Conservation (phyloP, 306 rosid species). For the Sindora glabra region DNA sequence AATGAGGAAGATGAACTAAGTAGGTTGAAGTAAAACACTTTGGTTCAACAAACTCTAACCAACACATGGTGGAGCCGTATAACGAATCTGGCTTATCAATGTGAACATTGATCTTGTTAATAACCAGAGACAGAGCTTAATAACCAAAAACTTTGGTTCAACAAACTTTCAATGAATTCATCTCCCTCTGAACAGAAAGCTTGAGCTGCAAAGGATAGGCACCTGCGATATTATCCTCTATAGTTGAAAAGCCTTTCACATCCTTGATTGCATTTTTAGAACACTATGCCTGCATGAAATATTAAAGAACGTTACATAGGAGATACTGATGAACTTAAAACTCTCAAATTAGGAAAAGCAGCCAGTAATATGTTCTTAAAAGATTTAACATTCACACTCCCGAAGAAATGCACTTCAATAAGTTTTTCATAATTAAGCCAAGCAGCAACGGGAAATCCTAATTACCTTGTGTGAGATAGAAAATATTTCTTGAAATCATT, state of each 20-base stretch:
- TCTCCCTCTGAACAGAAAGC: slow-evolving; percentile 68
- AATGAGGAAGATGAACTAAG: no score
- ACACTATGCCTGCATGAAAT: slow-evolving; percentile 68
- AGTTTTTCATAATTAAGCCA: not conserved
- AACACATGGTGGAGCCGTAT: no score
- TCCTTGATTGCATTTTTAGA: slow-evolving; percentile 56
- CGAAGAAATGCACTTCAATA: not conserved
- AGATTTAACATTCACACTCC: not conserved
- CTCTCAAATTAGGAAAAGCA: not conserved
- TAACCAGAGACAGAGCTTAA: not conserved
- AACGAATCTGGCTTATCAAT: no score
- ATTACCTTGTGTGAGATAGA: no score
- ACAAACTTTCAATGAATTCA: slow-evolving; percentile 67
- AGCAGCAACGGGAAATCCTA: no score
- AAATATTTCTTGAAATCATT: no score
- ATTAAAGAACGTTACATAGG: slow-evolving; percentile 17
- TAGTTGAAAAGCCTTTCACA: slow-evolving; percentile 61
- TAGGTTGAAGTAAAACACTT: no score
- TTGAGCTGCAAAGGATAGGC: slow-evolving; percentile 92
- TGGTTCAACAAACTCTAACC: no score
- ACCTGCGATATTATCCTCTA: slow-evolving; percentile 68
- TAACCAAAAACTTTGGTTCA: slow-evolving; percentile 82
- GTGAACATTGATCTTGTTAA: no score
- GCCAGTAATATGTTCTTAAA: not conserved
- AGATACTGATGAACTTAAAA: slow-evolving; percentile 13